Evolutionary conservation across 345 rosid species (phyloP).

Genomic region (Ceriops zippeliana): DNA sequence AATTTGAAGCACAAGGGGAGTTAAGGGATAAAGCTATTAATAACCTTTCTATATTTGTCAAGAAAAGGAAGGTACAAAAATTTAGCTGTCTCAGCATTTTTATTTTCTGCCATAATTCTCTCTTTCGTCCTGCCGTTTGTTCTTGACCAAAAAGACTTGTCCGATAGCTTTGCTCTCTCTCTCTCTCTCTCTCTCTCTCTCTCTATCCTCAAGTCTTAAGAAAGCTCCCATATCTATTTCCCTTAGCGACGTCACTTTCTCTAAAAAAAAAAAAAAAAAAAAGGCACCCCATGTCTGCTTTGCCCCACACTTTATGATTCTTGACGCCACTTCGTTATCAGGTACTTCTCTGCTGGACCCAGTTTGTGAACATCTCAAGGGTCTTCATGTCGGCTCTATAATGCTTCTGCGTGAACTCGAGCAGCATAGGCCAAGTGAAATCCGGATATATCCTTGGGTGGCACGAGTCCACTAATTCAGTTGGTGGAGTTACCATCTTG

Average conservation of each 20-base stretch:
- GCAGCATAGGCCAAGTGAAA: constrained; percentile 78
- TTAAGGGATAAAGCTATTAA: no score
- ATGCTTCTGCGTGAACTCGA: constrained; percentile 80
- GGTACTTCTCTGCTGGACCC: constrained; percentile 41
- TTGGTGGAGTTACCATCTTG: constrained; percentile 74
- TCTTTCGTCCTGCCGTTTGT: background rate
- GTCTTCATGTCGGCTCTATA: constrained; percentile 92
- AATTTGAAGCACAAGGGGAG: no score
- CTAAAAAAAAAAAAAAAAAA: background rate
- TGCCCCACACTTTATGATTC: no score
- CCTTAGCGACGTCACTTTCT: constrained; percentile 26
- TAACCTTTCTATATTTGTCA: no score
- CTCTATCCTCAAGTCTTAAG: background rate
- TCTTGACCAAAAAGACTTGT: background rate
- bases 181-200: background rate
- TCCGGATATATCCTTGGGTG: constrained; percentile 74
- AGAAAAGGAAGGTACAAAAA: background rate
- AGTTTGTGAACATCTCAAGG: constrained; percentile 55
- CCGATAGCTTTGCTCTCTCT: constrained; percentile 13
- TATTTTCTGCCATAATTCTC: background rate
- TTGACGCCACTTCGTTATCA: background rate
- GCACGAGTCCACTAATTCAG: constrained; percentile 47
- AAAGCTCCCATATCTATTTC: constrained; percentile 3
- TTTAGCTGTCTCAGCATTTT: background rate
- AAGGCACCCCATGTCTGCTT: constrained; percentile 1